phyloP scores from a whole-genome alignment of 345 rosid genomes.

The Aquilaria sinensis region DNA sequence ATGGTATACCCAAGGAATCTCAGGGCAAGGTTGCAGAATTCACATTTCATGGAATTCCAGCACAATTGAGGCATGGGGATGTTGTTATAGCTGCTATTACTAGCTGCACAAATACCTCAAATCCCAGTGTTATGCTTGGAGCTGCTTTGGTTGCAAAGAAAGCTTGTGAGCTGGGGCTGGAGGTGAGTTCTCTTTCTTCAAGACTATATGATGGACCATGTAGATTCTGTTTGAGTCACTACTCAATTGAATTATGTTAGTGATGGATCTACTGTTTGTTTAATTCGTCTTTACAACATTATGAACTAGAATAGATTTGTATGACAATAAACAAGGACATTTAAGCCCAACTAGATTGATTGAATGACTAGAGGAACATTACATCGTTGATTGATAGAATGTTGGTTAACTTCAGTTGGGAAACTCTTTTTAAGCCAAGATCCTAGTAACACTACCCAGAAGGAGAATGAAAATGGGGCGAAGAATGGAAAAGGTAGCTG shows the following conservation, averaged over 20 bases:
- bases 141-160: constrained; percentile 94
- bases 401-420: no score
- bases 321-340: not conserved
- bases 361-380: no score
- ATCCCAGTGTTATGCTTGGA: constrained; percentile 96
- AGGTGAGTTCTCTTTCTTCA: constrained; percentile 42
- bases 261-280: no score
- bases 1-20: constrained; percentile 73
- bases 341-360: no score
- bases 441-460: not conserved
- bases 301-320: not conserved
- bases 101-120: constrained; percentile 96
- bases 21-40: constrained; percentile 69
- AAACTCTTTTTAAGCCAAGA: not conserved
- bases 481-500: no score
- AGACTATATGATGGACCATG: not conserved
- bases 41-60: constrained; percentile 53
- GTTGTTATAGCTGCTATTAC: constrained; percentile 96
- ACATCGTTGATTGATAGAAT: no score
- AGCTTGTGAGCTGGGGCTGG: constrained; percentile 82
- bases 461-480: not conserved
- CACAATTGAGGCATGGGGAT: constrained; percentile 76
- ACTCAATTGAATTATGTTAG: not conserved
- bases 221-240: not conserved
- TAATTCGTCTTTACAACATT: no score